phyloP scores from a whole-genome alignment of 2,329 filamentous ascomycete species.

The Ilyonectria sp. region DNA sequence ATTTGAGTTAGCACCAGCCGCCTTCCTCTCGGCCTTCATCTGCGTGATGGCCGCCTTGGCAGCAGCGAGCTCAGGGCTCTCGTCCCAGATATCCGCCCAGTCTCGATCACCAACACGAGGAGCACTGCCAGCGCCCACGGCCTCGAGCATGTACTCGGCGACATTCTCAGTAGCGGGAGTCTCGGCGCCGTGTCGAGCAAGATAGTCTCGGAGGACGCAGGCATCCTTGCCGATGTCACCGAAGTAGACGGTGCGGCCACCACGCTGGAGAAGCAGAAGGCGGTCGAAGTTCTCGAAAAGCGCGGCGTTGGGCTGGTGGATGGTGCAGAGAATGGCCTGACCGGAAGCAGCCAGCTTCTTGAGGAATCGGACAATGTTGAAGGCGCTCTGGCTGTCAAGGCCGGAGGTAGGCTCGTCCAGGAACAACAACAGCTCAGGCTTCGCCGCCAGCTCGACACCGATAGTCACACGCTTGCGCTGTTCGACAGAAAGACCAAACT shows the following conservation, averaged over 20 bases:
- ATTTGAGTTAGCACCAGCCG: conserved; percentile 60
- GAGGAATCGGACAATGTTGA: conserved; percentile 85
- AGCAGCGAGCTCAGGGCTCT: conserved; percentile 78
- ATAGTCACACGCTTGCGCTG: conserved; percentile 87
- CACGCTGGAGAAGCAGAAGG: conserved; percentile 82
- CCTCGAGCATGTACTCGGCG: conserved; percentile 88
- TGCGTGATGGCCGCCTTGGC: conserved; percentile 76
- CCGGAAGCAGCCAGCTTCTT: conserved; percentile 83
- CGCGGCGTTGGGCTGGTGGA: conserved; percentile 89
- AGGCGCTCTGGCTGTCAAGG: conserved; percentile 74
- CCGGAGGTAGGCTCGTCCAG: conserved; percentile 85
- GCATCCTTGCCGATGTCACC: conserved; percentile 87
- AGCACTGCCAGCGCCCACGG: conserved; percentile 81
- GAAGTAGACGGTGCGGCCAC: conserved; percentile 88
- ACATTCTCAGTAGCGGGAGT: conserved; percentile 70
- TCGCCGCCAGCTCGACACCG: conserved; percentile 89
- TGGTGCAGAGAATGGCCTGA: conserved; percentile 91
- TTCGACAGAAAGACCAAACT: conserved; percentile 80
- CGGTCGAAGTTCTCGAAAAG: conserved; percentile 92
- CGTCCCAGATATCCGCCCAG: conserved; percentile 86
- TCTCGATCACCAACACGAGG: conserved; percentile 81
- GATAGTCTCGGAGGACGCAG: conserved; percentile 75
- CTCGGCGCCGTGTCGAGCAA: conserved; percentile 73
- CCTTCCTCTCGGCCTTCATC: conserved; percentile 74
- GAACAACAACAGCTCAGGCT: conserved; percentile 83